These are phyloP conservation scores for Suillus placidus DNA, from an alignment of 768 basidiomycete species.

Conservation along the genomic window DNA sequence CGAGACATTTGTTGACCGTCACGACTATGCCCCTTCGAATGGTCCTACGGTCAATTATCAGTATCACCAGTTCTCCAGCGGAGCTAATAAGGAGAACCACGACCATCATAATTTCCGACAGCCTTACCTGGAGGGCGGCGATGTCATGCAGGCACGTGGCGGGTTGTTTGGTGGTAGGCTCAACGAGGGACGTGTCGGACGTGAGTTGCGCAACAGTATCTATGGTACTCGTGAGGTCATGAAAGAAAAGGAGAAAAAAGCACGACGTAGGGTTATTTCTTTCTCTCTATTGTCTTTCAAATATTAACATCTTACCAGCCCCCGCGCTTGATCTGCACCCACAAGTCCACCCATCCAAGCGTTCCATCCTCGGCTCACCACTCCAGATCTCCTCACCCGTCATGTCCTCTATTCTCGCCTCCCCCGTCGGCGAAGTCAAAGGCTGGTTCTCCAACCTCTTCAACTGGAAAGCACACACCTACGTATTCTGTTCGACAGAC, in stretches of 20 bases:
- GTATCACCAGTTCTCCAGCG: slow-evolving; percentile 15
- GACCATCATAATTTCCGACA: slow-evolving; percentile 20
- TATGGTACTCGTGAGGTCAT: slow-evolving; percentile 37
- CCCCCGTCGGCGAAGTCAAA: slow-evolving; percentile 82
- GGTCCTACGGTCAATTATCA: slow-evolving; percentile 15
- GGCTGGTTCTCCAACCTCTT: slow-evolving; percentile 97
- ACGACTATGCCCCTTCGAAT: slow-evolving; percentile 13
- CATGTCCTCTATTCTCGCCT: slow-evolving; percentile 51
- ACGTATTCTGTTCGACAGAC: slow-evolving; percentile 57
- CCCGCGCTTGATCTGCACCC: slow-evolving; percentile 58
- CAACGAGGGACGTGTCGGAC: slow-evolving; percentile 39
- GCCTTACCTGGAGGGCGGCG: slow-evolving; percentile 16
- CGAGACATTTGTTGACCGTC: slow-evolving; percentile 5
- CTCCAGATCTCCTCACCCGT: slow-evolving; percentile 42
- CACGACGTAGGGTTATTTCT: slow-evolving; percentile 49
- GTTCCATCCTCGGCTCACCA: slow-evolving; percentile 54
- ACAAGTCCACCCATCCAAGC: slow-evolving; percentile 43
- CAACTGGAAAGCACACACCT: slow-evolving; percentile 77
- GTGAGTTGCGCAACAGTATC: slow-evolving; percentile 56
- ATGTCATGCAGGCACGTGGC: slow-evolving; percentile 26
- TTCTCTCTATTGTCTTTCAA: slow-evolving; percentile 5
- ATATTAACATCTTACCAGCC: slow-evolving; percentile 38
- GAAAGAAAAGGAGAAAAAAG: slow-evolving; percentile 57
- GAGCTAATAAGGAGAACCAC: slow-evolving; percentile 45
- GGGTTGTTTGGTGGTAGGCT: slow-evolving; percentile 37